Evolutionary conservation across 345 rosid species (phyloP).

Genomic region (Salix caprea): DNA sequence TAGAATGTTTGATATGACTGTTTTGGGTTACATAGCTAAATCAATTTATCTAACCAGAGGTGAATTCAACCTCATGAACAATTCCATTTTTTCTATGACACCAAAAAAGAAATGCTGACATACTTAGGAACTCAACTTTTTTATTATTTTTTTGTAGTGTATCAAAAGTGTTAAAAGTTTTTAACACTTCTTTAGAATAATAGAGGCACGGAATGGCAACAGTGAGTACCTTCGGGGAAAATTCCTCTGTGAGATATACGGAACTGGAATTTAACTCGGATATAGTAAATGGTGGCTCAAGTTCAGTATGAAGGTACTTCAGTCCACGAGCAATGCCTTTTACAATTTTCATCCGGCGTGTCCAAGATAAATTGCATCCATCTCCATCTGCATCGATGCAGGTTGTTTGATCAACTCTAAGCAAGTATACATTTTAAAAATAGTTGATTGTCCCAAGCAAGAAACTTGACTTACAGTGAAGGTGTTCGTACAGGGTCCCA

Average conservation of each 20-base stretch:
- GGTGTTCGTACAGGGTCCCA: slow-evolving; percentile 90
- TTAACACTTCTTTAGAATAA: background rate
- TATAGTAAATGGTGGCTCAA: slow-evolving; percentile 84
- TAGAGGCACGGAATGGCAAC: background rate
- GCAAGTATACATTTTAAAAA: background rate
- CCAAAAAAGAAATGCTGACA: background rate
- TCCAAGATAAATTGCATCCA: slow-evolving; percentile 83
- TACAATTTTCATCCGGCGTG: slow-evolving; percentile 80
- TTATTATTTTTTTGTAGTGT: background rate
- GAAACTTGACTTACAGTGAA: slow-evolving; percentile 68
- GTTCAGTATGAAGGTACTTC: slow-evolving; percentile 82
- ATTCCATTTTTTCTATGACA: background rate
- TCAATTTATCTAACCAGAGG: background rate
- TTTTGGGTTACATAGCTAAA: background rate
- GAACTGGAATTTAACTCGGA: slow-evolving; percentile 87
- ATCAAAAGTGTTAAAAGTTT: background rate
- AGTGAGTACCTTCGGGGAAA: slow-evolving; percentile 74
- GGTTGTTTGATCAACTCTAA: slow-evolving; percentile 15
- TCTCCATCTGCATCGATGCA: slow-evolving; percentile 66
- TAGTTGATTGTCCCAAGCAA: background rate
- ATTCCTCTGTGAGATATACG: slow-evolving; percentile 92
- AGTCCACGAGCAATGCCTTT: slow-evolving; percentile 84
- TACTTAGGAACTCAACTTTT: background rate
- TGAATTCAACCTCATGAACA: background rate
- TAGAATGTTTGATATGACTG: background rate